Conservation (phyloP, 106 monocot genomes). For the Dioscorea zingiberensis region DNA sequence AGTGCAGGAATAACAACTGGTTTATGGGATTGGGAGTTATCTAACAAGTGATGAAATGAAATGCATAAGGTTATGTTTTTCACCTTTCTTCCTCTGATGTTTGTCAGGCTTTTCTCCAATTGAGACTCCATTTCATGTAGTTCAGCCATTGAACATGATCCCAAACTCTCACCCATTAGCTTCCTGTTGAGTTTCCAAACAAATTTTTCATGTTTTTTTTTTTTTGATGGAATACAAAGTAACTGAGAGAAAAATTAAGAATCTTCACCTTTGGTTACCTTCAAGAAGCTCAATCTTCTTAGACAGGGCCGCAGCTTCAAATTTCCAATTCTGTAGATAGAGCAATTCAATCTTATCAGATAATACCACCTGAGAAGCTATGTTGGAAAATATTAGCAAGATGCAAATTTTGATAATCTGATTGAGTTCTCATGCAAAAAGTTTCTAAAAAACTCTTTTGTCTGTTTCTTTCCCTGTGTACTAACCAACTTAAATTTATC, state of each 20-base stretch:
- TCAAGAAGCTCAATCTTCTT: conserved; percentile 23
- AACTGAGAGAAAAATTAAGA: background rate
- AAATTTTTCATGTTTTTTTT: background rate
- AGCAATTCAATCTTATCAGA: background rate
- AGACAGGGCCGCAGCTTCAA: conserved; percentile 12
- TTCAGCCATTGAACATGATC: conserved; percentile 15
- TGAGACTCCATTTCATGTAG: conserved; percentile 22
- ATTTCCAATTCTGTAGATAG: conserved; percentile 10
- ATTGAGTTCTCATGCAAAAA: background rate
- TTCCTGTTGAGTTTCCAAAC: conserved; percentile 13
- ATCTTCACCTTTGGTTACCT: conserved; percentile 3
- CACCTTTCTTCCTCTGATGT: conserved; percentile 23
- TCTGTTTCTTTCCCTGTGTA: no score
- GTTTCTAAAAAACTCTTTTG: background rate
- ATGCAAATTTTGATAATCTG: background rate
- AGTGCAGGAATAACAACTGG: background rate
- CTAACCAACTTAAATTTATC: no score
- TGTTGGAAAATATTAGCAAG: background rate
- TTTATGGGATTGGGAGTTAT: no score
- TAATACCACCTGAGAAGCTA: background rate
- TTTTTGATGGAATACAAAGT: background rate
- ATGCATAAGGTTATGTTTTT: background rate
- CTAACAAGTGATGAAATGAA: background rate
- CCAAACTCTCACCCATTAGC: conserved; percentile 20
- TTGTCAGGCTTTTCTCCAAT: conserved; percentile 21